Evolutionary conservation across 345 rosid species (phyloP).

Genomic region (Erodium maritimum): DNA sequence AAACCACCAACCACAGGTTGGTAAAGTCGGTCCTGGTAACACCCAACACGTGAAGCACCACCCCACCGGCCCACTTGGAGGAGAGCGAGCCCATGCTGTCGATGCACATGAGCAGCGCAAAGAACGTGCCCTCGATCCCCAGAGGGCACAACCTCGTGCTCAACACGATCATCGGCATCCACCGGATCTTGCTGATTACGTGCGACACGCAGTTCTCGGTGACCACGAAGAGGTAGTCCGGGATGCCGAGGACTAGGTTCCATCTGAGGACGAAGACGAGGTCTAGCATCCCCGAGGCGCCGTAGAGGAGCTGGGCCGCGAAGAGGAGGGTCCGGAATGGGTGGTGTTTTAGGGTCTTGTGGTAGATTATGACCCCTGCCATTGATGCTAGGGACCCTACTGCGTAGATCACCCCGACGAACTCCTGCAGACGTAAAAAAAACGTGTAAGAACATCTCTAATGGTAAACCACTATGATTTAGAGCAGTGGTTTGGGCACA

Average conservation of each 20-base stretch:
- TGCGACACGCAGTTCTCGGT: constrained; percentile 52
- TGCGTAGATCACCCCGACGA: constrained; percentile 54
- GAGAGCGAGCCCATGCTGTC: constrained; percentile 55
- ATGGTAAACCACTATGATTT: too few relatives aligned
- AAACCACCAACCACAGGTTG: constrained; percentile 53
- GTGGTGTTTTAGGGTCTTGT: constrained; percentile 47
- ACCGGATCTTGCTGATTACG: constrained; percentile 44
- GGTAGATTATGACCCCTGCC: constrained; percentile 61
- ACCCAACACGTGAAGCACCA: constrained; percentile 39
- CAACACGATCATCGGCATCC: constrained; percentile 74
- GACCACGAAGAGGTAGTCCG: constrained; percentile 63
- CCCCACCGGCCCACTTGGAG: constrained; percentile 62
- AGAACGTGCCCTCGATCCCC: constrained; percentile 76
- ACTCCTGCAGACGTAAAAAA: constrained; percentile 30
- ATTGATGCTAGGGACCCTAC: constrained; percentile 71
- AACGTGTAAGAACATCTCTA: too few relatives aligned
- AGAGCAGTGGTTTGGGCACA: too few relatives aligned
- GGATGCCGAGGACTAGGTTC: constrained; percentile 53
- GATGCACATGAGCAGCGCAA: constrained; percentile 66
- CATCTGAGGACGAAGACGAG: constrained; percentile 54
- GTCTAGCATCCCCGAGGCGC: constrained; percentile 58
- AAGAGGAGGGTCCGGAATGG: constrained; percentile 54
- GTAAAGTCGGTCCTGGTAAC: constrained; percentile 53
- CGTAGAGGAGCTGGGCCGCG: constrained; percentile 51
- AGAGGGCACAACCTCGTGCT: constrained; percentile 67